Base-by-base conservation (phyloP, 2,329 filamentous ascomycete species). In the Trichoderma citrinoviride region DNA sequence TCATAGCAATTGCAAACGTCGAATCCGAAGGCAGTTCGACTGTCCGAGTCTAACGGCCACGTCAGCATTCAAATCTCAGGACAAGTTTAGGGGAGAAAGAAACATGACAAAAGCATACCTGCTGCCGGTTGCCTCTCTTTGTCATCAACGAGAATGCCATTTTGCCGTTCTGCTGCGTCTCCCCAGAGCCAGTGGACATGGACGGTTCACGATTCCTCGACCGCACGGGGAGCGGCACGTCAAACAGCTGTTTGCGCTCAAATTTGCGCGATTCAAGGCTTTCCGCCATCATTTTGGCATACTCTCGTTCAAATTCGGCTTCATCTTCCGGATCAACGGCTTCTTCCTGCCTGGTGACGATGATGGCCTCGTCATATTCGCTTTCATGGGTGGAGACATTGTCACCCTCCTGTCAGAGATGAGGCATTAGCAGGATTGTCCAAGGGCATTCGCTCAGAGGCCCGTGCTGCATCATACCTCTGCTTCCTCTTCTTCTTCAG, bases 121-220 rank as follows among this genome's bases (percentile, higher is more conserved):
- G 94, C 77, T 97, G 94, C 66, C 93, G 90, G 74, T 98, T 98
- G 66, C 95, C 95, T 73, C 90, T 92, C 83, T 97, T 98, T 40
- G 95, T 99, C 73, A 99, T 85, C 25, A 99, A 83, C 2, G 93
- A 95, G 77, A 99, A 99, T 3, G 95, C 93, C 92, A 98, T 97
- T n/a, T 89, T 98, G 54, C 71, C 75, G 25, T 68, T 70, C 19
- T 72, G 67, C 10, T 69, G 64, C 21, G 67, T 33, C 6, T 66
- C 66, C 23, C 71, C 72, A 44, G 71, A 68, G 41, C 72, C 69
- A 3, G 65, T 70, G 10, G 73, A 69, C 4, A 72, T 70, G 6
- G 79, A 72, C 3, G 78, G 72, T 58, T 93, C 90, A 29, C 90
- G 89, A 56, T 81, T 81, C 75, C 87, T 88, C 27, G 84, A 76